Base-by-base conservation (phyloP, 306 rosid species). In the Cicer chorassanicum region DNA sequence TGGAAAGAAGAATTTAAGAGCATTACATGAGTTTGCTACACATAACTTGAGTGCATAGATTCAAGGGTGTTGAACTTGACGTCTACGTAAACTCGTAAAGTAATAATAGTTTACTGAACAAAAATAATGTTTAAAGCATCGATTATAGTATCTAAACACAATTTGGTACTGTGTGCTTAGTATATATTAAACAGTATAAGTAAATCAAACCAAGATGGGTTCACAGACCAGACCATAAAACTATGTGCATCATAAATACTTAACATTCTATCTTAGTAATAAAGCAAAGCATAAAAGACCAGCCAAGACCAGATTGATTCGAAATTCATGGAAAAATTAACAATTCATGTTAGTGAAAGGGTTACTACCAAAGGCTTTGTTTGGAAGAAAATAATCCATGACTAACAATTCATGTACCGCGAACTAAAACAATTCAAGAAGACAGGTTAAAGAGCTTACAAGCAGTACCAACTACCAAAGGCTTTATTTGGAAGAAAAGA, bases 1-100 rank as follows among this genome's bases (percentile, higher is more conserved):
- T 16, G 79, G 65, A 9, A 70, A 62, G 43, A 70, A 79, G 43
- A 77, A 72, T 4, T 41, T 16, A 81, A 42, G 54, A 75, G 19
- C 59, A 50, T 42, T 48, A 73, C 68, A 72, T 13, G 72, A 68
- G 34, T 43, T 43, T 44, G 68, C 36, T 6, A 61, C 18, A 48
- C 36, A 43, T 29, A 49, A 45, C 60, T 54, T 6, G 46, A 36
- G 75, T 70, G 39, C 71, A 73, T 54, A 29, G 36, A 3, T 54
- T 54, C 60, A 36, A 61, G 44, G 65, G 34, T 59, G 41, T 12
- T 8, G 41, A 29, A 60, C 65, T 60, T 0, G 5, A 29, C 43
- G 21, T 36, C 43, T 12, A 60, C 0, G 16, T 60, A 7, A 46
- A 12, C 6, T 46, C 15, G 36, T 2, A 29, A 29, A 29, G 36